Percentiles rank a stretch among this genome's conserved stretches.
These are phyloP conservation scores for Nannochloropsis gaditana DNA, from an alignment of 108 stramenopile genomes.

Conservation along the genomic window DNA sequence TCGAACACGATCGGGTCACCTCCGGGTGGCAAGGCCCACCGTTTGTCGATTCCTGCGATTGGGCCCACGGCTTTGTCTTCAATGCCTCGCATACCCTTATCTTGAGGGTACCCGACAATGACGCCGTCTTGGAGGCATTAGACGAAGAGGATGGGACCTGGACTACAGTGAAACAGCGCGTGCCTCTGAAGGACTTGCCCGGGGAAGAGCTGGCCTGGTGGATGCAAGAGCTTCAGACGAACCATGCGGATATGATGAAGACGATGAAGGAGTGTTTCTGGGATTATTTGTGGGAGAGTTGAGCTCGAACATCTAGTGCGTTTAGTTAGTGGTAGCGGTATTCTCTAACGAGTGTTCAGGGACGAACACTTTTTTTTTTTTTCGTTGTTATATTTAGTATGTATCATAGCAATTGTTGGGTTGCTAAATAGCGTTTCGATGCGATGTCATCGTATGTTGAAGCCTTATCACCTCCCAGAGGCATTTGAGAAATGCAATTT, in stretches of 20 bases:
- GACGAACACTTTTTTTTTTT: too few species aligned
- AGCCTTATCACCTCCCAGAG: too few species aligned
- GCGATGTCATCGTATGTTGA: too few species aligned
- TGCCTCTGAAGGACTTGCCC: not conserved
- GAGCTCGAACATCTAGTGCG: not conserved
- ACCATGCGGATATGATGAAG: slow-evolving; percentile 7
- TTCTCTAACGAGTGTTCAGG: too few species aligned
- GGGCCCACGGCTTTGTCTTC: not conserved
- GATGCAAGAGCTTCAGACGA: not conserved
- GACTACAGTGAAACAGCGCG: not conserved
- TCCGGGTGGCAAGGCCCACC: not conserved
- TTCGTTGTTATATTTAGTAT: too few species aligned
- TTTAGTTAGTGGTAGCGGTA: too few species aligned
- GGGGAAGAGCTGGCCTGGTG: not conserved
- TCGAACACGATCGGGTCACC: not conserved
- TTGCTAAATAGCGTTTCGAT: too few species aligned
- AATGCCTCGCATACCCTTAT: slow-evolving; percentile 4
- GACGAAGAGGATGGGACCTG: not conserved
- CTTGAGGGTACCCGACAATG: not conserved
- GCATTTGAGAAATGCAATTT: too few species aligned
- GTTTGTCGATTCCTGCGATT: not conserved
- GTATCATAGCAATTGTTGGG: too few species aligned
- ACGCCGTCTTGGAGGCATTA: slow-evolving; percentile 16
- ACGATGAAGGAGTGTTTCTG: not conserved
- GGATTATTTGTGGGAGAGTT: not conserved